These are phyloP conservation scores for Sonneratia caseolaris DNA, from an alignment of 345 rosid species.

Conservation along the genomic window DNA sequence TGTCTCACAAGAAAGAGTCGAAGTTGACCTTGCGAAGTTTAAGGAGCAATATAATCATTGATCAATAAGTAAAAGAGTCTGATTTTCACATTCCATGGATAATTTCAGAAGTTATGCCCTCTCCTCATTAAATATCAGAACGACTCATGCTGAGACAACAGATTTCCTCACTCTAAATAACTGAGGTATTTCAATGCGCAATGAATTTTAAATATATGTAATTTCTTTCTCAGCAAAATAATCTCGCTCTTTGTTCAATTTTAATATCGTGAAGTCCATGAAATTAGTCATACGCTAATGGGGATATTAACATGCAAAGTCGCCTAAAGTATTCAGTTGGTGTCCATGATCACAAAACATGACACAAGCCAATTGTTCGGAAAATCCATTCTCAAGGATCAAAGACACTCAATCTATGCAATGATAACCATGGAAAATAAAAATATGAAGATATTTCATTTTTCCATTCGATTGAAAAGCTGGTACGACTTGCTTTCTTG, in stretches of 20 bases:
- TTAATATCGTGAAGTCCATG: not conserved
- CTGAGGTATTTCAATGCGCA: not conserved
- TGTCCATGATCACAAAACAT: not conserved
- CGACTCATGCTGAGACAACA: not conserved
- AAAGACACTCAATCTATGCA: not conserved
- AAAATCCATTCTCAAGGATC: not conserved
- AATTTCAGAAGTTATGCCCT: not conserved
- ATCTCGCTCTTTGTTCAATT: not conserved
- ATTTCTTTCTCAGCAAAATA: not conserved
- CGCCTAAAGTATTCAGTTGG: too few relatives aligned
- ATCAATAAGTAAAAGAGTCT: not conserved
- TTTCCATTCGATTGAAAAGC: not conserved
- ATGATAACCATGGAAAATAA: not conserved
- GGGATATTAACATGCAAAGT: not conserved
- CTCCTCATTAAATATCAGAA: not conserved
- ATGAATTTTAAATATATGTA: not conserved
- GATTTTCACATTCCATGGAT: not conserved
- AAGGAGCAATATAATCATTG: not conserved
- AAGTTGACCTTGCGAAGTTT: not conserved
- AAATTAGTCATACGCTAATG: not conserved
- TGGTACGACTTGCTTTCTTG: not conserved
- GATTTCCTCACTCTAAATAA: too few relatives aligned
- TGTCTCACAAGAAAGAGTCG: conserved; percentile 18
- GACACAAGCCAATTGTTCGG: not conserved
- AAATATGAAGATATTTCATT: not conserved